A percentile compares a stretch with the other conserved stretches of the same genome.
Conservation (phyloP, 2,329 filamentous ascomycete genomes). For the Plenodomus tracheiphilus region DNA sequence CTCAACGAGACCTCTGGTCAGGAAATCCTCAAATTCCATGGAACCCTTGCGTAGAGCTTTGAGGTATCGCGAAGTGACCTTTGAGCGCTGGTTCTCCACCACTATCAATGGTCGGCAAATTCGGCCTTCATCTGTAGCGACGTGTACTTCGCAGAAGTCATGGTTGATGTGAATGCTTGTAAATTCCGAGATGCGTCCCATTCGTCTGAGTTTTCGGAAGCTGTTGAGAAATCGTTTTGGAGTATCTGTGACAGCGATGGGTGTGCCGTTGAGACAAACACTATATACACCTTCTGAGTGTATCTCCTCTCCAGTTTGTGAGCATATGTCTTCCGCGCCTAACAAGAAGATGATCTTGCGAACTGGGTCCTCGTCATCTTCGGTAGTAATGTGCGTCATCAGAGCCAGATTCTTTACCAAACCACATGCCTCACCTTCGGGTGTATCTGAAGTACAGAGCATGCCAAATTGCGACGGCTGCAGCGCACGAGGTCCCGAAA, state of each 20-base stretch:
- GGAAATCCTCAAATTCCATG: conserved; percentile 90
- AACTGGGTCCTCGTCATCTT: conserved; percentile 90
- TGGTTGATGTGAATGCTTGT: conserved; percentile 96
- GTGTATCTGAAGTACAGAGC: conserved; percentile 95
- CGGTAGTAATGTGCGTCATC: conserved; percentile 99
- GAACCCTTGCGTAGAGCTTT: conserved; percentile 80
- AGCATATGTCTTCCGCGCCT: conserved; percentile 80
- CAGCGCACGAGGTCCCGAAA: conserved; percentile 90
- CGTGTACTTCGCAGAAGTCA: conserved; percentile 87
- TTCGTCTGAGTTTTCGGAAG: conserved; percentile 84
- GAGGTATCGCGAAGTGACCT: conserved; percentile 77
- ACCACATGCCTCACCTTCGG: conserved; percentile 97
- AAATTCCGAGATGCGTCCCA: conserved; percentile 92
- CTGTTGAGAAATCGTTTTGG: conserved; percentile 84
- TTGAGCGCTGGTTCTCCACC: conserved; percentile 83
- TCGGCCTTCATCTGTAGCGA: conserved; percentile 94
- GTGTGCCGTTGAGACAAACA: conserved; percentile 94
- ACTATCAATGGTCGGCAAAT: conserved; percentile 96
- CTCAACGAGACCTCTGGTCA: conserved; percentile 87
- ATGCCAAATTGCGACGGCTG: conserved; percentile 98
- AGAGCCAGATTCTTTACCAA: conserved; percentile 96
- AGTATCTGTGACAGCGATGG: conserved; percentile 81
- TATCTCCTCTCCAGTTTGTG: conserved; percentile 82
- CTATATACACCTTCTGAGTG: conserved; percentile 83
- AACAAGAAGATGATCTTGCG: conserved; percentile 83